Evolutionary conservation across 257 asterid genomes (phyloP), one percentile per base, ranked within the genome.

Genomic region (Scutellaria baicalensis): DNA sequence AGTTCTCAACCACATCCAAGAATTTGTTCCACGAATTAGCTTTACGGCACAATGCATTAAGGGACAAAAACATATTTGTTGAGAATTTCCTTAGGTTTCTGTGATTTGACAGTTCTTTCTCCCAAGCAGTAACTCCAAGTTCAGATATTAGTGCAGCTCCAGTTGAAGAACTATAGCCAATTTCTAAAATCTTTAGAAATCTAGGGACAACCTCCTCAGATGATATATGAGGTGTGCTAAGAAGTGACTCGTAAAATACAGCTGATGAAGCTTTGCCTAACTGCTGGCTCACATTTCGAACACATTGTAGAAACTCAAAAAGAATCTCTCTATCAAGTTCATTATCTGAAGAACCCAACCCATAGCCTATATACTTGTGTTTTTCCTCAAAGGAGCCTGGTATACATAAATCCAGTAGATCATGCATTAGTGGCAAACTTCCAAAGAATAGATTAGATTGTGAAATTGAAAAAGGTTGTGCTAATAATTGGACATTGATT

Each of bases 231-330:
- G 94, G 88, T 49, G 79, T 61, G 52, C 78, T 80, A 72, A 81
- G 85, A 64, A 93, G 84, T 42, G 86, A 81, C 82, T 93, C 96
- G 44, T 83, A 86, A 75, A 89, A 80, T 78, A 91, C 78, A 80
- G 95, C 88, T 52, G 97, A 88, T 69, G 95, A 84, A 50, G 96
- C 93, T 84, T 85, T 89, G 73, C 97, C 94, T 68, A 93, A 79
- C 80, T 91, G 96, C 70, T 86, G 96, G 84, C 88, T 86, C 78
- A 93, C 86, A 77, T 66, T 78, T 66, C 71, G 83, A 65, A 84
- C 83, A 77, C 99, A 93, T 59, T 80, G 86, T 56, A 89, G 86
- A 51, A 86, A 78, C 79, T 86, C 96, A 74, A 77, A 82, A 14
- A 86, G 86, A 82, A 88, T 84, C 64, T 78, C 83, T 52, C 72